phyloP scores from a whole-genome alignment of 2,329 filamentous ascomycete species.

The Colletotrichum eleusines region DNA sequence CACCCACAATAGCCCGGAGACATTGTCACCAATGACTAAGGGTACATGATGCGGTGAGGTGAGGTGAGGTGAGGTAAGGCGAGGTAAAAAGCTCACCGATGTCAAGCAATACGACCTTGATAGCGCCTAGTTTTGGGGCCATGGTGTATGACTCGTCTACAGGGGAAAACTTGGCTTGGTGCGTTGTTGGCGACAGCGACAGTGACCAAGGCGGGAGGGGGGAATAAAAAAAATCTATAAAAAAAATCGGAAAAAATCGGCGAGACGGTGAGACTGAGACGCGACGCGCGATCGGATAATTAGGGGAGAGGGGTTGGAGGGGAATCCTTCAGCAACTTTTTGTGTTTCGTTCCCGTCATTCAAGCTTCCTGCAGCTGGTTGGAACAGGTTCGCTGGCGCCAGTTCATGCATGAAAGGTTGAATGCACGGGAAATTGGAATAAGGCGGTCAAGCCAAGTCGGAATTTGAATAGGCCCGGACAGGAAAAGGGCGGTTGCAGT shows the following conservation, averaged over 20 bases:
- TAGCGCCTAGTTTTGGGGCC: constrained; percentile 49
- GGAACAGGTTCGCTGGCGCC: constrained; percentile 3
- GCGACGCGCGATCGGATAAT: constrained; percentile 27
- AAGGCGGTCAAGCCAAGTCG: constrained; percentile 42
- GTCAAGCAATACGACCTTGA: constrained; percentile 67
- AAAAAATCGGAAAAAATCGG: not conserved
- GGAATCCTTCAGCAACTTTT: constrained; percentile 27
- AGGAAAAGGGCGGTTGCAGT: constrained; percentile 30
- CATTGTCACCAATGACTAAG: not conserved
- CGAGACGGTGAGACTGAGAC: constrained; percentile 18
- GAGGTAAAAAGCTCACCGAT: constrained; percentile 62
- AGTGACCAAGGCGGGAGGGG: not conserved
- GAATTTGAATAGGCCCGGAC: constrained; percentile 30
- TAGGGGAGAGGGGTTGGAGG: not conserved
- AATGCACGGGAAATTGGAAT: constrained; percentile 33
- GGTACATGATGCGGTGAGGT: constrained; percentile 11
- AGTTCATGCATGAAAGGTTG: constrained; percentile 34
- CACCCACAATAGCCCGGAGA: constrained; percentile 8
- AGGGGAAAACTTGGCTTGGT: constrained; percentile 5
- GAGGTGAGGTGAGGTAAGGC: not conserved
- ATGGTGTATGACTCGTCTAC: constrained; percentile 44
- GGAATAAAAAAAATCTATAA: not conserved
- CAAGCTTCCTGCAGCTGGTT: constrained; percentile 28
- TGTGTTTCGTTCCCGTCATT: constrained; percentile 14
- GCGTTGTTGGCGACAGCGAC: constrained; percentile 9